Conservation (phyloP, 257 asterid species). For the Asclepias syriaca region DNA sequence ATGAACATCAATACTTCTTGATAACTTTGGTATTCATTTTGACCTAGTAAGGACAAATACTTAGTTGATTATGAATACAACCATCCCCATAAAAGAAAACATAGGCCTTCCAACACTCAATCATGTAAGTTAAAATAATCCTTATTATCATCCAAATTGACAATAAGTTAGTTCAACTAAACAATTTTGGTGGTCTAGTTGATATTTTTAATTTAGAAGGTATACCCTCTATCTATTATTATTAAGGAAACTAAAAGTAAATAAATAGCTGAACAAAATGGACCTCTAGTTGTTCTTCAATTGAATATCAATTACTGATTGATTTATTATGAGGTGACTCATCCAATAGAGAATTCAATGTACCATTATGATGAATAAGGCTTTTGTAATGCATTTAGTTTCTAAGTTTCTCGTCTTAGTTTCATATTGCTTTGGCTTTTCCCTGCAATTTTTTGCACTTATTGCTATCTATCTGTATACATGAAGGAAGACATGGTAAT, state of each 20-base stretch:
- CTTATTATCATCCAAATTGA: not conserved
- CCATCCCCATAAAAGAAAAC: no score
- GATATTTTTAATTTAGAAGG: not conserved
- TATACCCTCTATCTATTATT: not conserved
- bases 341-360: not conserved
- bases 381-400: not conserved
- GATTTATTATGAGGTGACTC: not conserved
- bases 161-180: not conserved
- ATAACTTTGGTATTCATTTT: not conserved
- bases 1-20: not conserved
- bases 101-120: no score
- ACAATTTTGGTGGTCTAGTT: not conserved
- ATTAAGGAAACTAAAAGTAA: not conserved
- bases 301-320: not conserved
- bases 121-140: not conserved
- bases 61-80: no score
- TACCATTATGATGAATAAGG: not conserved
- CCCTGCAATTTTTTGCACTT: not conserved
- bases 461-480: not conserved
- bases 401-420: not conserved
- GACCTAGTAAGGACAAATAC: not conserved
- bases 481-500: constrained; percentile 12
- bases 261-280: not conserved
- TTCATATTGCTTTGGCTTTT: not conserved
- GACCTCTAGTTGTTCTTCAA: not conserved